Evolutionary conservation across 495 filamentous ascomycete species (phyloP), one percentile per base, ranked within the genome.

Genomic region (Lineolata rhizophorae): DNA sequence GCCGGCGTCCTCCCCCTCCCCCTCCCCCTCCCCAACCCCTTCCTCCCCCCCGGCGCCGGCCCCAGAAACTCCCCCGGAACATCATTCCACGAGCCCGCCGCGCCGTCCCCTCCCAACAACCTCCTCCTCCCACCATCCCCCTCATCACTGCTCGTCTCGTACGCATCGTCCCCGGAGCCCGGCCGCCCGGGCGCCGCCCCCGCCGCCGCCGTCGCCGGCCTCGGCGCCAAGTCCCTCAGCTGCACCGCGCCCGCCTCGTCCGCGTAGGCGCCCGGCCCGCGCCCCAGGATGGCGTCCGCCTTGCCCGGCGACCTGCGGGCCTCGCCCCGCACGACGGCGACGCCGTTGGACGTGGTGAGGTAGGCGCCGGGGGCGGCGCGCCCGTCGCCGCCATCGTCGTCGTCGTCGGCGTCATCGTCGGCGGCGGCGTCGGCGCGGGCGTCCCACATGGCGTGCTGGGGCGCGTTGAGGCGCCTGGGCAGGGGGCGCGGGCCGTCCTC

Each of bases 61-160:
- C 35, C 10, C 13, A 53, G 32, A 36, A 51, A 49, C 25, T 47
- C 50, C 5, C 46, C 48, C 2, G 50, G 50, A 8, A 53, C 37
- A 34, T 53, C 50, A 32, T 53, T 53, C 50, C 48, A 53, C 3
- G n/a, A 27, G 34, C 35, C 38, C 15, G 19, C 15, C 30, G 33
- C 17, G 35, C 37, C 26, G 31, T 22, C 18, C 34, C 12, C n/a
- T n/a, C n/a, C 30, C 39, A 33, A 39, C 27, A 29, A 21, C 35
- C 18, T 37, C 28, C 39, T 9, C 33, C 33, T 31, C 5, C 32
- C 22, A 20, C 41, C 35, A 4, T 35, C 31, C 9, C 37, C 49
- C 32, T 49, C 46, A 32, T 45, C 42, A 32, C 45, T 45, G 12
- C 37, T 39, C 11, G 36, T 34, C 18, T 51, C 42, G 35, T 46